A percentile compares a stretch with the other conserved stretches of the same genome.
phyloP scores from a whole-genome alignment of 768 basidiomycete species.

The Guyanaporus albipodus region DNA sequence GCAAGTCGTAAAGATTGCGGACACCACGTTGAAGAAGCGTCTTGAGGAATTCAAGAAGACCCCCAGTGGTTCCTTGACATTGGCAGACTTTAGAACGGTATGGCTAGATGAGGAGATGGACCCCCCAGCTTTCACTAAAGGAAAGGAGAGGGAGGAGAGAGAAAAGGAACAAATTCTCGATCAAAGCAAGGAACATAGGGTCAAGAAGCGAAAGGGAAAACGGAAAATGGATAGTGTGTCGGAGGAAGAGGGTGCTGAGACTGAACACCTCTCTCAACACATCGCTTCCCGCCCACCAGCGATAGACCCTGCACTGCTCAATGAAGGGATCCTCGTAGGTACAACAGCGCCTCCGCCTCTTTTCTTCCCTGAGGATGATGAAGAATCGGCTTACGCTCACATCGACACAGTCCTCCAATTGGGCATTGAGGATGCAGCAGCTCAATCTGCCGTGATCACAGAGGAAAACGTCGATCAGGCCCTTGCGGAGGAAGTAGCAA shows the following conservation, averaged over 20 bases:
- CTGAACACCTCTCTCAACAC: slow-evolving; percentile 12
- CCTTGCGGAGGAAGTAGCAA: slow-evolving; percentile 67
- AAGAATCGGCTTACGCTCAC: slow-evolving; percentile 39
- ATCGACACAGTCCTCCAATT: slow-evolving; percentile 56
- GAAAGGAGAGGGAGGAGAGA: slow-evolving; percentile 64
- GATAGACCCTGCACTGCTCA: slow-evolving; percentile 58
- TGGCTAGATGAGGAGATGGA: slow-evolving; percentile 92
- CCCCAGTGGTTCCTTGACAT: slow-evolving; percentile 76
- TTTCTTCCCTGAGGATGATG: slow-evolving; percentile 44
- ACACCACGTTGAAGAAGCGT: slow-evolving; percentile 88
- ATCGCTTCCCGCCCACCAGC: slow-evolving; percentile 18
- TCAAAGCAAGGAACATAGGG: slow-evolving; percentile 23
- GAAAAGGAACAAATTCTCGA: slow-evolving; percentile 42
- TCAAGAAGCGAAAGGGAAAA: slow-evolving; percentile 34
- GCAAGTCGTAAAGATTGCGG: slow-evolving; percentile 99
- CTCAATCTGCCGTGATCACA: slow-evolving; percentile 33
- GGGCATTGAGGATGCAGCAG: slow-evolving; percentile 10
- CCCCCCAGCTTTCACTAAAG: slow-evolving; percentile 83
- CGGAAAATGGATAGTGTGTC: slow-evolving; percentile 39
- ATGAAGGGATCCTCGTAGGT: slow-evolving; percentile 64
- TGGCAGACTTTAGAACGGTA: slow-evolving; percentile 85
- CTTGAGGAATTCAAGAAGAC: slow-evolving; percentile 94
- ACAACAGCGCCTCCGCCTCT: slow-evolving; percentile 38
- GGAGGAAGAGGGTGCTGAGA: slow-evolving; percentile 28
- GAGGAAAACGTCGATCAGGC: slow-evolving; percentile 61